Evolutionary conservation across 176 grass and related monocot species (phyloP), one percentile per base, ranked within the genome.

Genomic region (Aechmea fasciata): DNA sequence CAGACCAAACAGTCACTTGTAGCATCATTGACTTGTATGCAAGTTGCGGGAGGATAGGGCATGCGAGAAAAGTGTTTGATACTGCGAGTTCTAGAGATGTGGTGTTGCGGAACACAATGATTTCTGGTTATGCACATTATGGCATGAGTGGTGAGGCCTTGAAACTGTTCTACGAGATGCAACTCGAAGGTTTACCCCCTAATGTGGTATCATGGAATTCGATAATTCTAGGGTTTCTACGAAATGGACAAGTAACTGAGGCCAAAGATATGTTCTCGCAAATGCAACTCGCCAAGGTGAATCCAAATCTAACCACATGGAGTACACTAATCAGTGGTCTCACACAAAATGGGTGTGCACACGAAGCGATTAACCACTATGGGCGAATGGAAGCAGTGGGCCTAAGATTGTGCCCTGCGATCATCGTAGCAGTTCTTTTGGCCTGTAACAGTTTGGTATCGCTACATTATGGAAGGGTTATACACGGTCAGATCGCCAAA

Each of bases 161-260:
- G 72, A 65, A 74, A 19, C 18, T 74, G 1, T 65, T 74, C 61
- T 74, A 65, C 62, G 19, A 65, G 61, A 74, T 74, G 72, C 72
- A 74, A 47, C 47, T 74, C 6, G 72, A 74, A 48, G 13, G 13
- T n/a, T 13, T 64, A 49, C 47, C 47, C 2, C 57, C 61, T 28
- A 74, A 74, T 51, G 72, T 28, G 25, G 22, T 74, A n/a, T 74
- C 72, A 51, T 74, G 72, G 72, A 74, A 74, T 63, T 74, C 61
- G 13, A 47, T 64, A 51, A 52, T 74, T 50, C 28, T 50, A 19
- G 47, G 72, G 50, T 74, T 74, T 51, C 72, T 74, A 64, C 59
- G 48, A 14, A 74, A 74, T 49, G 61, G 72, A 25, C 47, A 65
- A 20, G 47, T 74, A 12, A 13, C 47, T 51, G 72, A 74, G 20